Evolutionary conservation across 2,329 filamentous ascomycete genomes (phyloP), one percentile per base, ranked within the genome.

Genomic region (Apiospora phragmitis): DNA sequence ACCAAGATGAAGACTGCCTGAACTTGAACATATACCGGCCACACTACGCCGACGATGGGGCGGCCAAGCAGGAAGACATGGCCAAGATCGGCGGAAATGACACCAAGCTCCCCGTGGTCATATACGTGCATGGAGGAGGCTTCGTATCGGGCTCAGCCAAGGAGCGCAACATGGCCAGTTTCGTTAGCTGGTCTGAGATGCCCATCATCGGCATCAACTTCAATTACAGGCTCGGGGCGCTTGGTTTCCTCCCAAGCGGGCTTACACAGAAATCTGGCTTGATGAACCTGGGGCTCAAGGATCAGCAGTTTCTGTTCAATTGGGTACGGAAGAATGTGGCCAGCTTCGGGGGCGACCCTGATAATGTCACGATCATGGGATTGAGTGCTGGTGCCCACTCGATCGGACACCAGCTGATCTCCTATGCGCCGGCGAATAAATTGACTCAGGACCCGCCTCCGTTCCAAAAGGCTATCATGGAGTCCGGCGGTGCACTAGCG

Each of bases 181-280:
- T 93, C 80, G 86, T 91, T 18, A 84, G 86, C 6, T 91, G 87
- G 82, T 80, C 85, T 3, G 80, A 81, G 35, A 77, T 81, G 62
- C 86, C 86, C 12, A 80, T 92, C 68, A 82, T 93, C 55, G 88
- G 83, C 43, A 84, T 91, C 68, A 87, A 84, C 77, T 87, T 91
- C 77, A 89, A 88, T 79, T 90, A 93, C 79, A 86, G 92, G 12
- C 85, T 93, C 67, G 89, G 90, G 2, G 87, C 89, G 6, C 83
- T 94, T 76, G 93, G 93, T 0, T 94, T 95, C 80, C 79, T 93
- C 38, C 86, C 88, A 12, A 90, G 86, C n/a, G 79, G 79, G 12
- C 75, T 88, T 69, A 84, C 88, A 41, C 82, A 84, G 18, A 85
- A 85, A 43, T 85, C 85, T 68, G 90, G 88, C 0, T 74, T 88